Conservation (phyloP, 2,329 filamentous ascomycete genomes). For the Rosellinia necatrix region DNA sequence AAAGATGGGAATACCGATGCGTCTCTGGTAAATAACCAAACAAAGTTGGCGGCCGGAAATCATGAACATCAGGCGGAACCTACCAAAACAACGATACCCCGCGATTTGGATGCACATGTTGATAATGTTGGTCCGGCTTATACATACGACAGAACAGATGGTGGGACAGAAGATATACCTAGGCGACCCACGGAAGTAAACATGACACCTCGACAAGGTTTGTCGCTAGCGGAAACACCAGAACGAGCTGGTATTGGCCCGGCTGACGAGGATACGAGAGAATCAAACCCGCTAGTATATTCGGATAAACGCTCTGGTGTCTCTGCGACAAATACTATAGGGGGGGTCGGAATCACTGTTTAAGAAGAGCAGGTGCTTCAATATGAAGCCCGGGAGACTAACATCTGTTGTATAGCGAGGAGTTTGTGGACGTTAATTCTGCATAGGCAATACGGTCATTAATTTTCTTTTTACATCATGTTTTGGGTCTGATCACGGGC, state of each 20-base stretch:
- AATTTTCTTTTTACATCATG: slow-evolving; percentile 5
- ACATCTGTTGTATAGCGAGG: slow-evolving; percentile 13
- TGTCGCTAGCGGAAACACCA: slow-evolving; percentile 15
- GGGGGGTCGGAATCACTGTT: slow-evolving; percentile 25
- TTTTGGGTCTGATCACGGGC: background rate
- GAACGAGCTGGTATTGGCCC: slow-evolving; percentile 31
- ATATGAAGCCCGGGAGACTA: background rate
- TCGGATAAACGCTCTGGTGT: slow-evolving; percentile 34
- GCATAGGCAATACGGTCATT: slow-evolving; percentile 3
- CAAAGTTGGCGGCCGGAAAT: background rate
- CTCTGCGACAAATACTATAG: slow-evolving; percentile 21
- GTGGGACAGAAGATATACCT: slow-evolving; percentile 15
- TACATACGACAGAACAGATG: slow-evolving; percentile 31
- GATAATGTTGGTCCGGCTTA: slow-evolving; percentile 20
- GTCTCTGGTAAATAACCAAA: background rate
- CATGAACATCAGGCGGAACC: slow-evolving; percentile 11
- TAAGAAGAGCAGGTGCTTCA: slow-evolving; percentile 10
- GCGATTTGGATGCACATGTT: background rate
- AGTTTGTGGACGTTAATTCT: slow-evolving; percentile 10
- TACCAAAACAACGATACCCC: slow-evolving; percentile 4
- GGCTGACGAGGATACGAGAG: slow-evolving; percentile 26
- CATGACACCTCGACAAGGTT: slow-evolving; percentile 16
- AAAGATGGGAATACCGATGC: slow-evolving; percentile 6
- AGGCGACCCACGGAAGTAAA: slow-evolving; percentile 33
- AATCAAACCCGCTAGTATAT: slow-evolving; percentile 27